Evolutionary conservation across 768 basidiomycete species (phyloP).

Genomic region (Termitomyces sp.): DNA sequence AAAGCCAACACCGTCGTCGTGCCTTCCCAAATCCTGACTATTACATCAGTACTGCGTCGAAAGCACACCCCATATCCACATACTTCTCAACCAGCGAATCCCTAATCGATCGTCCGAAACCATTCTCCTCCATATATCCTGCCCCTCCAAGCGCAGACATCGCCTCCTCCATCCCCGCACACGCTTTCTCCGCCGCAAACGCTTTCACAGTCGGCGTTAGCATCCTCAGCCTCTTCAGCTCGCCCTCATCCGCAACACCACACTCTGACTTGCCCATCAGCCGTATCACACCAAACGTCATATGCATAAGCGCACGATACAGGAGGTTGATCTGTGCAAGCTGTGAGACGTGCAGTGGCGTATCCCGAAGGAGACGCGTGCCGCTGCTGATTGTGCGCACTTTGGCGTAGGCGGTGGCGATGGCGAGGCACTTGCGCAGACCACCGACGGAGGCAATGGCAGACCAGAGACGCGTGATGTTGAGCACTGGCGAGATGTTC

Average conservation of each 20-base stretch:
- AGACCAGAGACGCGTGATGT: constrained; percentile 74
- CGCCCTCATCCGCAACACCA: constrained; percentile 42
- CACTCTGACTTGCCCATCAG: constrained; percentile 65
- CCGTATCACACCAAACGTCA: constrained; percentile 54
- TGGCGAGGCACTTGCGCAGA: constrained; percentile 59
- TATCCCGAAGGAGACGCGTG: constrained; percentile 45
- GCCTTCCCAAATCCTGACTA: constrained; percentile 72
- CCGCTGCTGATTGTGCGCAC: constrained; percentile 56
- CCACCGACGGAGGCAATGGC: constrained; percentile 51
- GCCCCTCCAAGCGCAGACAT: constrained; percentile 74
- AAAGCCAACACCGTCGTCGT: constrained; percentile 65
- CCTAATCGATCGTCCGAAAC: constrained; percentile 62
- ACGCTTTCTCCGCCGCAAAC: constrained; percentile 63
- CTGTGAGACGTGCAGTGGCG: constrained; percentile 59
- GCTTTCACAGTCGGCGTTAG: constrained; percentile 70
- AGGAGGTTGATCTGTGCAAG: constrained; percentile 57
- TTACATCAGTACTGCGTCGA: background rate
- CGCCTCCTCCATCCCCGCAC: constrained; percentile 63
- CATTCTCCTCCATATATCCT: constrained; percentile 84
- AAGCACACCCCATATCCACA: background rate
- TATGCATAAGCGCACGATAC: constrained; percentile 63
- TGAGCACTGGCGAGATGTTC: constrained; percentile 65
- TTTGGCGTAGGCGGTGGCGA: constrained; percentile 60
- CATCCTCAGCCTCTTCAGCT: constrained; percentile 52
- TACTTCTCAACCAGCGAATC: constrained; percentile 72